Conservation (phyloP, 2,329 filamentous ascomycete species). For the Aspergillus candidus region DNA sequence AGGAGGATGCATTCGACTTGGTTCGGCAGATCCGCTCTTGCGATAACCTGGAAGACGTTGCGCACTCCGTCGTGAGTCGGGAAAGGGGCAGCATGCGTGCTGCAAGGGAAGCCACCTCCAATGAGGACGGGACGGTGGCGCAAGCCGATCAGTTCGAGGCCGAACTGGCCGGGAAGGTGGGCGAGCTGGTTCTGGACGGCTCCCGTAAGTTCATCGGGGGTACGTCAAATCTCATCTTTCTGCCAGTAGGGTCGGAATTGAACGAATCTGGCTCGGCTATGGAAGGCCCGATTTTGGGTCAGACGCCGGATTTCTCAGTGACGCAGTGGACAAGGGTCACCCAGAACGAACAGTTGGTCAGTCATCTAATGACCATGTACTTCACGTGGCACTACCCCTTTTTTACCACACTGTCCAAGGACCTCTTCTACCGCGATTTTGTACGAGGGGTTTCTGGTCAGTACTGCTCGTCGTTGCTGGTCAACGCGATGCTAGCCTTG, state of each 20-base stretch:
- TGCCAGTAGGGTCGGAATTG: slow-evolving; percentile 50
- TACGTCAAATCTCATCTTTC: slow-evolving; percentile 85
- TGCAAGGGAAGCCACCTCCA: slow-evolving; percentile 26
- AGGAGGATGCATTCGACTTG: slow-evolving; percentile 75
- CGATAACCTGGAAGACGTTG: slow-evolving; percentile 63
- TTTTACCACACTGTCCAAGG: slow-evolving; percentile 84
- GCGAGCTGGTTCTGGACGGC: slow-evolving; percentile 79
- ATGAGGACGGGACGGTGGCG: slow-evolving; percentile 35
- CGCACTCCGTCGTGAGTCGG: slow-evolving; percentile 51
- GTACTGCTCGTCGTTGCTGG: slow-evolving; percentile 82
- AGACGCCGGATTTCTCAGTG: slow-evolving; percentile 60
- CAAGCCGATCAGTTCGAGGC: slow-evolving; percentile 56
- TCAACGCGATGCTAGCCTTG: slow-evolving; percentile 88
- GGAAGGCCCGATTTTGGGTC: slow-evolving; percentile 42
- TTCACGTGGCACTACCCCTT: slow-evolving; percentile 98
- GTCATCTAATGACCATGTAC: slow-evolving; percentile 93
- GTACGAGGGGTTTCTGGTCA: slow-evolving; percentile 60
- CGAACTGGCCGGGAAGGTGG: slow-evolving; percentile 87
- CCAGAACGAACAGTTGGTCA: slow-evolving; percentile 67
- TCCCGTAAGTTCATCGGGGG: slow-evolving; percentile 87
- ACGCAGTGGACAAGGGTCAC: slow-evolving; percentile 86
- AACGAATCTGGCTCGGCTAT: slow-evolving; percentile 35
- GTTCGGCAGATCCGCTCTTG: slow-evolving; percentile 85
- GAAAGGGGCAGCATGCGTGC: slow-evolving; percentile 45
- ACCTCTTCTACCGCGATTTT: slow-evolving; percentile 82